Base-by-base conservation (phyloP, 345 rosid species). In the Balakata baccata region DNA sequence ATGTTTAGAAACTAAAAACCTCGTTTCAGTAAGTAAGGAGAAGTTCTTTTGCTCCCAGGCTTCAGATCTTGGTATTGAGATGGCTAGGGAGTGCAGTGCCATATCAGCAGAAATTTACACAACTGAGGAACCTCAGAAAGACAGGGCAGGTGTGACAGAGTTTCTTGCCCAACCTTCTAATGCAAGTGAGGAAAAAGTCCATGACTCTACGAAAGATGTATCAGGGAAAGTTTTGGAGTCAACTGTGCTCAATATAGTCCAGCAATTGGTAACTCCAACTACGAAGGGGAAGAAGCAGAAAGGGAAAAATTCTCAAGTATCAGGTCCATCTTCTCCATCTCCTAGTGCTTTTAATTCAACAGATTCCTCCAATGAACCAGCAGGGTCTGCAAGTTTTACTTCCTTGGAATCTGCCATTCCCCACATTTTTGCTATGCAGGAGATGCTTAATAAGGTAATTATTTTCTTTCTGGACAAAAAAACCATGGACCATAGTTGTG, bases 361-460 rank as follows among this genome's bases (percentile, higher is more conserved):
- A 62, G 87, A 89, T 71, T 82, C 87, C 62, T 84, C 73, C 77
- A 74, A 45, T 61, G 92, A 87, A 72, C 84, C 77, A 45, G 76
- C 73, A 69, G 84, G 71, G 41, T 83, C 74, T 75, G 80, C 86
- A 56, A 75, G 72, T 83, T 76, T 73, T 38, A 84, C 76, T 11
- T 68, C 85, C 20, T 43, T 78, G 25, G 87, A 81, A 71, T 79
- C 84, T 73, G 59, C 80, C 51, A 49, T 81, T 39, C 83, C 93
- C 66, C 97, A 87, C 57, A 53, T 89, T 59, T 37, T 72, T 68
- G 84, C 91, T 5, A 82, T 90, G 91, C 92, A 87, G 77, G 86
- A 88, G 70, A 84, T 69, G 69, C 83, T 94, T 75, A 86, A 87
- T 88, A 97, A 94, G 97, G 98, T 94, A 65, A 85, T 70, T 63